A percentile compares a stretch with the other conserved stretches of the same genome.
Conservation (phyloP, 1,139 yeast species). For the Pichia sp. region DNA sequence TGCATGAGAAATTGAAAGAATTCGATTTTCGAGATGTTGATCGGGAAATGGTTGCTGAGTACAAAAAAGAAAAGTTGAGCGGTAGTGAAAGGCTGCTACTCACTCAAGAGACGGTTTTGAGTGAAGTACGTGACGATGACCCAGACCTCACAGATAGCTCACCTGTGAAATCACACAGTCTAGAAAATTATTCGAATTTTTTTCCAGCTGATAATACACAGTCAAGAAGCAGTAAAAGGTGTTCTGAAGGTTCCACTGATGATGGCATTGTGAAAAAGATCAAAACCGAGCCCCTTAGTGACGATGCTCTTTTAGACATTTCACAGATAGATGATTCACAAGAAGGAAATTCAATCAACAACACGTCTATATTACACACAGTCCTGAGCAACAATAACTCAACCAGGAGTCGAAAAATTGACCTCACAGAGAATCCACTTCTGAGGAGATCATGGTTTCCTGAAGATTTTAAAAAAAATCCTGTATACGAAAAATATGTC, state of each 20-base stretch:
- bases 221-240: neutral
- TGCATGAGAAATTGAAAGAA: neutral
- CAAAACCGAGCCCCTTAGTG: neutral
- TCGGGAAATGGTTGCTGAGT: neutral
- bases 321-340: slow-evolving; percentile 13
- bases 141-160: slow-evolving; percentile 12
- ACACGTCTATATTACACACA: neutral
- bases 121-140: slow-evolving; percentile 6
- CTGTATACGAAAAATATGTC: slow-evolving; percentile 13
- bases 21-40: neutral
- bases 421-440: slow-evolving; percentile 25
- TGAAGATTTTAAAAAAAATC: slow-evolving; percentile 30
- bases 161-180: slow-evolving; percentile 4
- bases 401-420: no score
- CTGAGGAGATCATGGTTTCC: slow-evolving; percentile 29
- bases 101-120: slow-evolving; percentile 4
- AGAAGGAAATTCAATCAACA: neutral
- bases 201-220: neutral
- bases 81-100: neutral
- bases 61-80: neutral
- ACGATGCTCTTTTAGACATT: neutral
- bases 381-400: neutral
- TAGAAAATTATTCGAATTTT: neutral
- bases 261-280: neutral
- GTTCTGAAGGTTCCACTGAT: neutral